Conservation (phyloP, 2,329 filamentous ascomycete species). For the Coniochaeta prunicola region DNA sequence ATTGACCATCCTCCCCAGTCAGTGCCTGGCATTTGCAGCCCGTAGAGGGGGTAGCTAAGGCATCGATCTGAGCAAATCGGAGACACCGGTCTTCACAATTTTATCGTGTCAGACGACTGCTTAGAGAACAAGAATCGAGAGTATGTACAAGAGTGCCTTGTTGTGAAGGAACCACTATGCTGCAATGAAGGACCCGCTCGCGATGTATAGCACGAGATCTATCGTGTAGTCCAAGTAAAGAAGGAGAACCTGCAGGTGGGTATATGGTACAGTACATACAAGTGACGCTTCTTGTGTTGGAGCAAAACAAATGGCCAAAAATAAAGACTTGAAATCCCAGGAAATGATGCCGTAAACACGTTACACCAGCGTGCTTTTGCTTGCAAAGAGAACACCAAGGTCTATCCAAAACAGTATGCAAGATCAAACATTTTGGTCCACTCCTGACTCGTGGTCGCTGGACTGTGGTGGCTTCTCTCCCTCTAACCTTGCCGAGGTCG, state of each 20-base stretch:
- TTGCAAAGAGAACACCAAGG: background rate
- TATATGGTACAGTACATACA: constrained; percentile 1
- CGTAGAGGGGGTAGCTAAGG: background rate
- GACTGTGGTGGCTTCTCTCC: constrained; percentile 2
- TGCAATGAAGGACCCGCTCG: background rate
- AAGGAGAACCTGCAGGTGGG: background rate
- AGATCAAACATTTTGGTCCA: background rate
- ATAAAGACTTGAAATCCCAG: background rate
- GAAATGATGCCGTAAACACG: background rate
- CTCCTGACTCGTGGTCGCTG: background rate
- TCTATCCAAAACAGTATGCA: background rate
- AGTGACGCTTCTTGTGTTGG: background rate
- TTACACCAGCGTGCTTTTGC: constrained; percentile 1
- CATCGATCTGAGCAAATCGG: background rate
- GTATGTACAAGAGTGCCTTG: background rate
- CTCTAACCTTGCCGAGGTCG: background rate
- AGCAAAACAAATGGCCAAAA: background rate
- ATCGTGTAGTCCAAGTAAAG: background rate
- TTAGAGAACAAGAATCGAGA: no score
- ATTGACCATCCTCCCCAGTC: background rate
- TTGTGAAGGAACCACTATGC: background rate
- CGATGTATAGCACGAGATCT: background rate
- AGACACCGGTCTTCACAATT: no score
- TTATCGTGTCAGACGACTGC: no score
- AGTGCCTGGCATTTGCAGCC: background rate